Base-by-base conservation (phyloP, 352 stramenopile species). In the Phytophthora rubi region DNA sequence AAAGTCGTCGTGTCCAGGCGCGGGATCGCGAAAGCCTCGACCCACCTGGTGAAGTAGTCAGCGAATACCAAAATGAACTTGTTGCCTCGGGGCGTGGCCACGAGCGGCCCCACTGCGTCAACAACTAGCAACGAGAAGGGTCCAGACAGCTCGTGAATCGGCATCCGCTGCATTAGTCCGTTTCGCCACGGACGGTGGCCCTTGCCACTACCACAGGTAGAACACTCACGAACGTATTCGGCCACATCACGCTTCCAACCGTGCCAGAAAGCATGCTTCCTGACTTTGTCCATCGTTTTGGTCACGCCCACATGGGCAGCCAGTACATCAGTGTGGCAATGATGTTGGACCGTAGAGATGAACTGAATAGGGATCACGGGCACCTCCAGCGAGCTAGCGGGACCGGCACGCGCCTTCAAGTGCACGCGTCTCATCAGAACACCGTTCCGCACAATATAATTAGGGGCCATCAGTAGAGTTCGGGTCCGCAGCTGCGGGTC, bases 101-200 rank as follows among this genome's bases (percentile, higher is more conserved):
- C 33, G 2, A 59, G 9, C 1, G 53, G 33, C 6, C 35, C 53
- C 4, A 60, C 23, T 0, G 53, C 53, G 23, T 51, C 35, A 2
- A 60, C 53, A 2, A 60, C 53, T 1, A 37, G n/a, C 23, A 66
- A 32, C 10, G 49, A 66, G 49, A 66, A 66, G 3, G 59, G 59
- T 23, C 59, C 59, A 9, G 32, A 15, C 10, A 59, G 35, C 4
- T 66, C 49, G 18, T 59, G 21, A 2, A 66, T 39, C 1, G 48
- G 49, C 59, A 66, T 66, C 4, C 51, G 49, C 23, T 66, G 49
- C 59, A 66, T 59, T 4, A 51, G 26, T 7, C 59, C 49, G 15
- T 45, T 39, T 4, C 16, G 15, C 49, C 59, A 66, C 3, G 49
- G 59, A 23, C 59, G 48, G 16, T 58, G 58, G n/a, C 48, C 59